Evolutionary conservation across 306 rosid species (phyloP), one percentile per base, ranked within the genome.

Genomic region (Quercus cerris): DNA sequence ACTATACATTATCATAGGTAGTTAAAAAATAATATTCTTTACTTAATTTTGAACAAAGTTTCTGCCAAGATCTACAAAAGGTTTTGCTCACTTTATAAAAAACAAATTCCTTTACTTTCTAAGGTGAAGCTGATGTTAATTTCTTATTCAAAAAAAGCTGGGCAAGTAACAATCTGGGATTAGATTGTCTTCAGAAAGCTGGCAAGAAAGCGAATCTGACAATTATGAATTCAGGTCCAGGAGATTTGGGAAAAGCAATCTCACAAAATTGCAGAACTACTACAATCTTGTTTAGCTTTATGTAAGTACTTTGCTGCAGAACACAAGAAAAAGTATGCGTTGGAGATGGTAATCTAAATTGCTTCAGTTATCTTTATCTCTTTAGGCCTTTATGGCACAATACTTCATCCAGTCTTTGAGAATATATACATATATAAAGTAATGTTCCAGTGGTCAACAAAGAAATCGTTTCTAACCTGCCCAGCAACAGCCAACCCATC

Each of bases 401-500:
- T 57, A 35, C 22, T 74, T 22, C 67, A 74, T 74, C 28, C 23
- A 51, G 11, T 55, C 25, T 75, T 71, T 78, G 75, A 41, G 55
- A 30, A 57, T 63, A 38, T 14, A 38, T 14, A 56, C 28, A 49
- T 5, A 41, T 11, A 25, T 28, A 57, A 66, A 78, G 27, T 41
- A 75, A 74, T 64, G 68, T 19, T 14, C 12, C 15, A 49, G 54
- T 30, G 25, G 35, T 52, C 55, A 61, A 33, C 19, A 27, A 25
- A 69, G 22, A 35, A 72, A 70, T 77, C 19, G 67, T 81, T 76
- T 77, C 88, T 56, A 63, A 94, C 98, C 98, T 94, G 99, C 20
- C 97, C 99, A 33, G 99, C 97, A 78, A 94, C 97, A 28, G 99
- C 99, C 13, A 94, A 86, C 78, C 99, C 99, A 70, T 94, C 99